Conservation (phyloP, 169 alveolate species). For the Plasmodium reichenowi region DNA sequence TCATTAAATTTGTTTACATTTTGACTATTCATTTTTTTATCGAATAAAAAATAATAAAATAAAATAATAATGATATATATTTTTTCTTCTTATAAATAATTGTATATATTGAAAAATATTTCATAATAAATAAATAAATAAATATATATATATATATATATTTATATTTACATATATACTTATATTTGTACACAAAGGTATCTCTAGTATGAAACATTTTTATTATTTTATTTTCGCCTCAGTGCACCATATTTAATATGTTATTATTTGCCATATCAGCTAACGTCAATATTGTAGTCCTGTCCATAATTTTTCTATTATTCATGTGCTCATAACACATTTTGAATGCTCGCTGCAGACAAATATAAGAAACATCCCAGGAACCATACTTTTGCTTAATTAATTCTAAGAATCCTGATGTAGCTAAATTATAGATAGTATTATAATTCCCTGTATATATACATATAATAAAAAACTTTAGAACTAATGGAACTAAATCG, state of each 20-base stretch:
- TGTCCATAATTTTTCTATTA: neutral
- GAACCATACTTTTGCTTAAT: slow-evolving; percentile 70
- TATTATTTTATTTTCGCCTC: too few relatives aligned
- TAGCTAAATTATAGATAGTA: slow-evolving; percentile 36
- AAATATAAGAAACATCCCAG: slow-evolving; percentile 60
- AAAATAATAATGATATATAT: too few relatives aligned
- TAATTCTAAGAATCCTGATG: slow-evolving; percentile 59
- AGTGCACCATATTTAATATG: neutral
- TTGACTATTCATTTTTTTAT: neutral
- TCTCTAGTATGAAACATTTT: too few relatives aligned
- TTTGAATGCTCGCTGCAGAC: slow-evolving; percentile 24
- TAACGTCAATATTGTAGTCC: slow-evolving; percentile 7
- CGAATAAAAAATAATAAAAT: too few relatives aligned
- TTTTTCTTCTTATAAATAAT: too few relatives aligned
- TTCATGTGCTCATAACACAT: slow-evolving; percentile 35
- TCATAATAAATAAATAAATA: too few relatives aligned
- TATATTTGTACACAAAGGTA: neutral
- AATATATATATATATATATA: too few relatives aligned
- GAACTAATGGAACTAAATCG: slow-evolving; percentile 52
- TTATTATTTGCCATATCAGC: slow-evolving; percentile 29
- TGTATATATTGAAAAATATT: too few relatives aligned
- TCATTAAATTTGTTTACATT: neutral
- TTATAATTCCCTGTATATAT: slow-evolving; percentile 65
- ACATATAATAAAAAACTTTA: slow-evolving; percentile 68
- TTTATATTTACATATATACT: neutral